phyloP scores from a whole-genome alignment of 169 alveolate species.

The Eimeria falciformis region DNA sequence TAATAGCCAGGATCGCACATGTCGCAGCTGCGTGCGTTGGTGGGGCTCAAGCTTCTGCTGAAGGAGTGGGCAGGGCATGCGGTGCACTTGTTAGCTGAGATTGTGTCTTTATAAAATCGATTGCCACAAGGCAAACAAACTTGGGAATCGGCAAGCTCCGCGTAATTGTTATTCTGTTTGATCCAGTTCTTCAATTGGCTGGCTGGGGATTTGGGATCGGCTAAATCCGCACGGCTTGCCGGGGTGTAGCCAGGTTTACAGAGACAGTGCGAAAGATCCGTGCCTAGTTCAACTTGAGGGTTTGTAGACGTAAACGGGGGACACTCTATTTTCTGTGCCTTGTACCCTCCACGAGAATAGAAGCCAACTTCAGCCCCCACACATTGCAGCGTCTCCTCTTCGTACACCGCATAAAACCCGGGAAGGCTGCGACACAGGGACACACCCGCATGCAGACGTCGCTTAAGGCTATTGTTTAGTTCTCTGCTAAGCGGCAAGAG shows the following conservation, averaged over 20 bases:
- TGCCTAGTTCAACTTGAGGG: not conserved
- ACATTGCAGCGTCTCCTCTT: constrained; percentile 40
- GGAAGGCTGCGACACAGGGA: constrained; percentile 60
- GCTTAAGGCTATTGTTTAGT: too few relatives aligned
- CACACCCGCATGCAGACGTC: not conserved
- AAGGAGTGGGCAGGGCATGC: constrained; percentile 75
- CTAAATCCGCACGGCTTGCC: not conserved
- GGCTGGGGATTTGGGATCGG: constrained; percentile 36
- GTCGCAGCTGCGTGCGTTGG: constrained; percentile 79
- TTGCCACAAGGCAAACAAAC: constrained; percentile 74
- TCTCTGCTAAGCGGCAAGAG: too few relatives aligned
- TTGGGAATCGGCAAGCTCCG: constrained; percentile 6
- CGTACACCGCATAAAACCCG: constrained; percentile 71
- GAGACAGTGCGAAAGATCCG: constrained; percentile 44
- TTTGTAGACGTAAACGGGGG: constrained; percentile 72
- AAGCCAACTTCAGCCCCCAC: constrained; percentile 66
- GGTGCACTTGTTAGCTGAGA: constrained; percentile 59
- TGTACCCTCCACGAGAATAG: constrained; percentile 69
- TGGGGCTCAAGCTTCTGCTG: constrained; percentile 57
- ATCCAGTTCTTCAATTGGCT: constrained; percentile 46
- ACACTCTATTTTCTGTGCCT: constrained; percentile 50
- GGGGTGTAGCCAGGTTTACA: constrained; percentile 73
- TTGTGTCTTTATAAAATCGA: constrained; percentile 9
- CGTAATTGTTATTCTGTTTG: not conserved
- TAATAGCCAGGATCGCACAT: constrained; percentile 86